Conservation (phyloP, 306 rosid species). For the Vigna unguiculata region DNA sequence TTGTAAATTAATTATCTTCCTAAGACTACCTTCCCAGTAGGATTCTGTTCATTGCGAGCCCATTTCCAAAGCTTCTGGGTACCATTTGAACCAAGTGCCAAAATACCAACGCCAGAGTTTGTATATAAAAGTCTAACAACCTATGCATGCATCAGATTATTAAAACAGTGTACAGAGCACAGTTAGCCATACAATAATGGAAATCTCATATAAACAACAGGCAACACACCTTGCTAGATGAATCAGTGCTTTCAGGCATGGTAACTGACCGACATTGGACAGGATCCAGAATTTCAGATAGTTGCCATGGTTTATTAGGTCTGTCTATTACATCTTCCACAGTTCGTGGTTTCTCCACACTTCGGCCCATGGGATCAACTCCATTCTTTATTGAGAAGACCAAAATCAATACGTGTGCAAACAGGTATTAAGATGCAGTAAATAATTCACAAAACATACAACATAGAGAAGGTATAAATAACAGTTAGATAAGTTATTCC, state of each 20-base stretch:
- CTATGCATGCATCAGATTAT: constrained; percentile 48
- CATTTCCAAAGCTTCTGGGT: constrained; percentile 90
- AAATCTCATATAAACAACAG: constrained; percentile 25
- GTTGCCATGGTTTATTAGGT: constrained; percentile 79
- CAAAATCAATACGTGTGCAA: constrained; percentile 51
- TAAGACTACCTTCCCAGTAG: constrained; percentile 69
- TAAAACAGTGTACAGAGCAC: constrained; percentile 14
- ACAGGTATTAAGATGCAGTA: constrained; percentile 22
- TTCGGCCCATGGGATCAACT: constrained; percentile 67
- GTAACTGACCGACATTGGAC: constrained; percentile 72
- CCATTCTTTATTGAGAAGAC: constrained; percentile 64
- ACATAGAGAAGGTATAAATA: constrained; percentile 13
- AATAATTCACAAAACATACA: constrained; percentile 16
- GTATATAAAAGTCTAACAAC: constrained; percentile 81
- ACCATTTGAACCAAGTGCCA: constrained; percentile 93
- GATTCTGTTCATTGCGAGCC: constrained; percentile 74
- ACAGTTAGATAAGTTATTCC: constrained; percentile 15
- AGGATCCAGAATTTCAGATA: constrained; percentile 78
- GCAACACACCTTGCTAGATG: constrained; percentile 73
- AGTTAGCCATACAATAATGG: constrained; percentile 27
- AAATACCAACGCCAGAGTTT: constrained; percentile 74
- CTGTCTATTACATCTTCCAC: constrained; percentile 71
- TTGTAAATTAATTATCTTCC: constrained; percentile 22
- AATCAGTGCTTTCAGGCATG: constrained; percentile 83
- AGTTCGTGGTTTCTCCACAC: constrained; percentile 66